Evolutionary conservation across 2,329 filamentous ascomycete genomes (phyloP), one percentile per base, ranked within the genome.

Genomic region (Leptographium procerum): DNA sequence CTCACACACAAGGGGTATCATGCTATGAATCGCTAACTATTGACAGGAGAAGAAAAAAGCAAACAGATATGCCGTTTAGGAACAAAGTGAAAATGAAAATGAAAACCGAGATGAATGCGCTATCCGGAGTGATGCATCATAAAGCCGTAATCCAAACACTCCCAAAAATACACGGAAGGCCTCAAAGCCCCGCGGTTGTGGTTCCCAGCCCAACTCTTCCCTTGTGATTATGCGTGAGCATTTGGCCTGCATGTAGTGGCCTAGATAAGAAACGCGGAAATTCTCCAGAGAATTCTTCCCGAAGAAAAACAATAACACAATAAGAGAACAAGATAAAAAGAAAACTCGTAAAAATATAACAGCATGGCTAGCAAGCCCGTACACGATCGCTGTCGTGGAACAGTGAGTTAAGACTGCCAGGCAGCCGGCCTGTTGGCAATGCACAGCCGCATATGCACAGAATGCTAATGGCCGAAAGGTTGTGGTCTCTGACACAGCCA

Each of bases 1-100:
- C 34, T 45, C 52, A 45, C 52, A 31, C 52, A 33, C 51, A 54
- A 43, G 51, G 52, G 52, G 52, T 55, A 55, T 55, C 52, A 55
- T 45, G 34, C 52, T 55, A 53, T 53, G 51, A 33, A 53, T 16
- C 51, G 51, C 51, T 53, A 53, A 31, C 48, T 51, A n/a, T n/a
- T n/a, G n/a, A n/a, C n/a, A n/a, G n/a, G n/a, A n/a, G n/a, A n/a
- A n/a, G n/a, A n/a, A n/a, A n/a, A n/a, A n/a, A n/a, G n/a, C n/a
- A n/a, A n/a, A n/a, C n/a, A n/a, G n/a, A n/a, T n/a, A n/a, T 51
- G 48, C 26, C 48, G 29, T 19, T 16, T n/a, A n/a, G n/a, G n/a
- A n/a, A n/a, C n/a, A 28, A 51, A 29, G 19, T 19, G 16, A 36
- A 40, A 19, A 51, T 29, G 16, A 26, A 22, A 52, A 22, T n/a